Conservation (phyloP, 225 moss, liverwort and hornwort genomes). For the Physcomitrellopsis africana region DNA sequence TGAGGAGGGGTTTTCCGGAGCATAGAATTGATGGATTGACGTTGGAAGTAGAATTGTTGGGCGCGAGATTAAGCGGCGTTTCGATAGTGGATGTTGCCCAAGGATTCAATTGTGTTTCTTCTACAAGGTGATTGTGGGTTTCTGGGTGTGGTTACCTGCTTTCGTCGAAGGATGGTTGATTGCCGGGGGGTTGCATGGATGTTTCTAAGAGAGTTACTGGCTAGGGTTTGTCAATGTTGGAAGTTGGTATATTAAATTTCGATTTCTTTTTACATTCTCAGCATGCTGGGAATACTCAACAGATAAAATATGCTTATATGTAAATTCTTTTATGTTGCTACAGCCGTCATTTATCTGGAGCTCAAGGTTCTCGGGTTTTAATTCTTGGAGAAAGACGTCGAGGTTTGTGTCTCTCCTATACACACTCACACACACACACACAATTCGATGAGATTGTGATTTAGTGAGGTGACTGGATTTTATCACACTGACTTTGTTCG, state of each 20-base stretch:
- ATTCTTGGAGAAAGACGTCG: constrained; percentile 5
- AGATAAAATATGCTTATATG: background rate
- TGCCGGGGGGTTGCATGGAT: background rate
- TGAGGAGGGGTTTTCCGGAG: background rate
- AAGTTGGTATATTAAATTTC: background rate
- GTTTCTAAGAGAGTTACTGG: background rate
- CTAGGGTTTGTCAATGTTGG: constrained; percentile 26
- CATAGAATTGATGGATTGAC: background rate
- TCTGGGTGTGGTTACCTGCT: background rate
- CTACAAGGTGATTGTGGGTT: background rate
- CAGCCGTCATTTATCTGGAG: constrained; percentile 18
- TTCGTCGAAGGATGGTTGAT: background rate
- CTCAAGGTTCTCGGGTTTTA: constrained; percentile 6
- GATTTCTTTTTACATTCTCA: background rate
- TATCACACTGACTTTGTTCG: too few relatives aligned
- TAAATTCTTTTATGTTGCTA: background rate
- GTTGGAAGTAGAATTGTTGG: background rate
- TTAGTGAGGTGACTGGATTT: too few relatives aligned
- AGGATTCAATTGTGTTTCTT: background rate
- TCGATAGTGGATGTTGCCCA: background rate
- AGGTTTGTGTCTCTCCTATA: constrained; percentile 5
- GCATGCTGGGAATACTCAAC: background rate
- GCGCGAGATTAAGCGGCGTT: background rate
- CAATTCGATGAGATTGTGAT: background rate
- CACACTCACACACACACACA: background rate